Evolutionary conservation across 2,329 filamentous ascomycete genomes (phyloP).

Genomic region (Alternaria sp.): DNA sequence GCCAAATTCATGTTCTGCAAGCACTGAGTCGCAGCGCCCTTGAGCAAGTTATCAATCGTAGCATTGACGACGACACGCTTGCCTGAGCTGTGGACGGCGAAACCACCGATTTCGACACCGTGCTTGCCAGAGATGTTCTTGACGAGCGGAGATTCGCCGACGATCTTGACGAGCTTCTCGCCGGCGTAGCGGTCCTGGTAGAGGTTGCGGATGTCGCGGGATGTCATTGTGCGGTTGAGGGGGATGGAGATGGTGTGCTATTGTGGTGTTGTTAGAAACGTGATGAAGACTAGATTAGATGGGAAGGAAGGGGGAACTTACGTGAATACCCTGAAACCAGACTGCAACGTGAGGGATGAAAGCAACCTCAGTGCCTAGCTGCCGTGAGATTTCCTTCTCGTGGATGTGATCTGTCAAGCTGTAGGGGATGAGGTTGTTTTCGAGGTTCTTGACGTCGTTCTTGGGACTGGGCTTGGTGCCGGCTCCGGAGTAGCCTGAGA

Average conservation of each 20-base stretch:
- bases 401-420: constrained; percentile 93
- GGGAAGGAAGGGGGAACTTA: constrained; percentile 38
- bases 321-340: constrained; percentile 94
- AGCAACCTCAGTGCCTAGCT: constrained; percentile 75
- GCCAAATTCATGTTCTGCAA: constrained; percentile 95
- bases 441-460: constrained; percentile 85
- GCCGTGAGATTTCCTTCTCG: constrained; percentile 84
- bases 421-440: constrained; percentile 89
- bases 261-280: too few relatives aligned
- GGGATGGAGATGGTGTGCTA: constrained; percentile 91
- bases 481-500: constrained; percentile 92
- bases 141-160: constrained; percentile 84
- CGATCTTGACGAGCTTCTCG: constrained; percentile 92
- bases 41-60: constrained; percentile 91
- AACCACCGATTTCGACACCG: constrained; percentile 91
- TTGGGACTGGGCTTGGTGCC: constrained; percentile 93
- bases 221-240: constrained; percentile 83
- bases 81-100: constrained; percentile 87
- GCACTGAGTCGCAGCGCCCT: constrained; percentile 92
- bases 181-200: constrained; percentile 97
- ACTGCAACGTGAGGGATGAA: constrained; percentile 95
- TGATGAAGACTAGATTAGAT: neutral
- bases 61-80: constrained; percentile 94
- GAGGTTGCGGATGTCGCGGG: constrained; percentile 88
- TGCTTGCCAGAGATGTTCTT: constrained; percentile 86